A percentile compares a stretch with the other conserved stretches of the same genome.
Evolutionary conservation across 306 rosid species (phyloP).

Genomic region (Quercus parvula): DNA sequence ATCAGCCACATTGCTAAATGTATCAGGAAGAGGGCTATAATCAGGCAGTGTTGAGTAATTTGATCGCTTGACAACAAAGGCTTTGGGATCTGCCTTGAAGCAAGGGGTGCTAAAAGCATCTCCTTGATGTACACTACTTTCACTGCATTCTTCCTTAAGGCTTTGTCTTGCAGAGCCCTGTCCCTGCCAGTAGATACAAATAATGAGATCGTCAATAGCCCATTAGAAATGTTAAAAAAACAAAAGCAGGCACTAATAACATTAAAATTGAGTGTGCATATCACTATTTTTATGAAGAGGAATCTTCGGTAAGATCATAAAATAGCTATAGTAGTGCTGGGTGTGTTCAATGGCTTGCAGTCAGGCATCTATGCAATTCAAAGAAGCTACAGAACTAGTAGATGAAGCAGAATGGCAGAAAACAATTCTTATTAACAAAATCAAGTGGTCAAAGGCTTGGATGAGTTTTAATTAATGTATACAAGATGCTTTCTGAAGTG

Average conservation of each 20-base stretch:
- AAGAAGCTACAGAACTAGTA: background rate
- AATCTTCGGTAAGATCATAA: background rate
- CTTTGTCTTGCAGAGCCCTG: constrained; percentile 47
- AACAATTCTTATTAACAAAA: background rate
- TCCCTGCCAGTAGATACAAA: constrained; percentile 28
- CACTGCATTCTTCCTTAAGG: constrained; percentile 42
- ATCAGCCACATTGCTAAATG: constrained; percentile 76
- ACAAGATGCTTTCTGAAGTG: background rate
- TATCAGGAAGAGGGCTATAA: constrained; percentile 75
- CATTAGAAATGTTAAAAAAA: background rate
- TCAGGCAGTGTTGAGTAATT: constrained; percentile 53
- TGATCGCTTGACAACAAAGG: constrained; percentile 76
- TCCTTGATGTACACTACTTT: constrained; percentile 45
- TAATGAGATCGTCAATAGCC: constrained; percentile 18
- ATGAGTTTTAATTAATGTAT: background rate
- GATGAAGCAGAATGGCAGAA: background rate
- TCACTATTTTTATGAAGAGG: background rate
- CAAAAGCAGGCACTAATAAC: background rate
- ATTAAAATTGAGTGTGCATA: background rate
- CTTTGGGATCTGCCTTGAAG: constrained; percentile 56
- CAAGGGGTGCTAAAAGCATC: constrained; percentile 74
- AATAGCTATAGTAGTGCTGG: background rate
- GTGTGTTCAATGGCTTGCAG: background rate
- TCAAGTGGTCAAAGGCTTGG: background rate
- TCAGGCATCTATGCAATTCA: background rate